Evolutionary conservation across 192 early-diverging fungal genomes (phyloP).

Genomic region (Dimargaris cristalligena): DNA sequence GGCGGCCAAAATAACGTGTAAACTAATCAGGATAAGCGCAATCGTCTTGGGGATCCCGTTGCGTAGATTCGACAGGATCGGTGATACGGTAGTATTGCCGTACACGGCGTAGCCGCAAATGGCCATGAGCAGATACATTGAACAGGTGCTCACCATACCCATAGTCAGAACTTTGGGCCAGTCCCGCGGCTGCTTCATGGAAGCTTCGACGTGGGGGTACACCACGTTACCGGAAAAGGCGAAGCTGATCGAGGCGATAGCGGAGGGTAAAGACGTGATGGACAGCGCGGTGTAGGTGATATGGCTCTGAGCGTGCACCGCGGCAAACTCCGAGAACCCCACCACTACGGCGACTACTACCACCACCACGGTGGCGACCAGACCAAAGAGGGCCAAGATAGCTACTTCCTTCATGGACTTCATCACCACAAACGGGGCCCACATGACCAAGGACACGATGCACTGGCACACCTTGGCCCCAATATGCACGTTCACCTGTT

Average conservation of each 20-base stretch:
- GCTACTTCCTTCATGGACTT: constrained; percentile 66
- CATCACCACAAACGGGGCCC: constrained; percentile 44
- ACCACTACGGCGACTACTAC: constrained; percentile 39
- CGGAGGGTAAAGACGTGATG: constrained; percentile 39
- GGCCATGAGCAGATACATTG: constrained; percentile 48
- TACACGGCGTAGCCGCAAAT: constrained; percentile 54
- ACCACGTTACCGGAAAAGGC: constrained; percentile 62
- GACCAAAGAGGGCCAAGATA: constrained; percentile 44
- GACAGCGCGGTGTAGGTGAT: constrained; percentile 35
- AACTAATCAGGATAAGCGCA: constrained; percentile 50
- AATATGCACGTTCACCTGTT: constrained; percentile 23
- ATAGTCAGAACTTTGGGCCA: constrained; percentile 42
- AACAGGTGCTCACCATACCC: constrained; percentile 37
- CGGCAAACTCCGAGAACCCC: constrained; percentile 20
- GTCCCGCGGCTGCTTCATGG: constrained; percentile 49
- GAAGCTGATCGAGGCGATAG: constrained; percentile 52
- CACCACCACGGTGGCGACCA: constrained; percentile 45
- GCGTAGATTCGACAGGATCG: constrained; percentile 48
- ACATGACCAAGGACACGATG: constrained; percentile 34
- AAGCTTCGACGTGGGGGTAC: constrained; percentile 60
- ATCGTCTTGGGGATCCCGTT: constrained; percentile 35
- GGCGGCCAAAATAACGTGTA: constrained; percentile 61
- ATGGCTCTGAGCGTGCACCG: constrained; percentile 31
- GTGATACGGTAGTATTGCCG: constrained; percentile 39
- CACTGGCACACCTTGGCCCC: constrained; percentile 36